phyloP scores from a whole-genome alignment of 2,329 filamentous ascomycete species.

The Exutisphaerella laricina region DNA sequence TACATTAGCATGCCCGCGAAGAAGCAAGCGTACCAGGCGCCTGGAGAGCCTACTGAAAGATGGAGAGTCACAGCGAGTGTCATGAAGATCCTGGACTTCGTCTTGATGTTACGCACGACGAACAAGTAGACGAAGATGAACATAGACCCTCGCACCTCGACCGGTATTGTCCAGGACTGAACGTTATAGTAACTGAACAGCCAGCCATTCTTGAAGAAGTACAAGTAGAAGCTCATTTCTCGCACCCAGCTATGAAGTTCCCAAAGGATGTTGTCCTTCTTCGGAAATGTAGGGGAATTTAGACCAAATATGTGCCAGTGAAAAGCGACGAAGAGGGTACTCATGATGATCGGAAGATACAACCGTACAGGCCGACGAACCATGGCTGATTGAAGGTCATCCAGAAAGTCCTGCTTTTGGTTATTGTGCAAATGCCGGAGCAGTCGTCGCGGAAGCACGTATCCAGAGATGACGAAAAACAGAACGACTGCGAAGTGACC shows the following conservation, averaged over 20 bases:
- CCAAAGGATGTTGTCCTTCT: constrained; percentile 40
- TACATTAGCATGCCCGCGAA: constrained; percentile 56
- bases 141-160: constrained; percentile 60
- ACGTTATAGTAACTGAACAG: constrained; percentile 53
- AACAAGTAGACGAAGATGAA: constrained; percentile 54
- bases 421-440: constrained; percentile 31
- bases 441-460: constrained; percentile 47
- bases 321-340: constrained; percentile 50
- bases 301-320: constrained; percentile 49
- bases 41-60: constrained; percentile 49
- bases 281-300: constrained; percentile 15
- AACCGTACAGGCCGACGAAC: constrained; percentile 49
- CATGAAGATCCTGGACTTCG: constrained; percentile 59
- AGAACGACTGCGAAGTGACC: constrained; percentile 55
- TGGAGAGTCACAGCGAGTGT: constrained; percentile 53
- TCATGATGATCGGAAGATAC: constrained; percentile 49
- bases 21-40: constrained; percentile 58
- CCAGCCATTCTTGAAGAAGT: constrained; percentile 63
- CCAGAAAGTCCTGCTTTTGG: constrained; percentile 25
- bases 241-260: constrained; percentile 51
- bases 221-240: too few species aligned
- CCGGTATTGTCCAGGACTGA: constrained; percentile 60
- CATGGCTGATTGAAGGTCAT: constrained; percentile 44
- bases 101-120: constrained; percentile 53
- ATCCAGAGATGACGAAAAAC: constrained; percentile 51